phyloP scores from a whole-genome alignment of 805 yeast genomes.

The Lipomyces anomalus region DNA sequence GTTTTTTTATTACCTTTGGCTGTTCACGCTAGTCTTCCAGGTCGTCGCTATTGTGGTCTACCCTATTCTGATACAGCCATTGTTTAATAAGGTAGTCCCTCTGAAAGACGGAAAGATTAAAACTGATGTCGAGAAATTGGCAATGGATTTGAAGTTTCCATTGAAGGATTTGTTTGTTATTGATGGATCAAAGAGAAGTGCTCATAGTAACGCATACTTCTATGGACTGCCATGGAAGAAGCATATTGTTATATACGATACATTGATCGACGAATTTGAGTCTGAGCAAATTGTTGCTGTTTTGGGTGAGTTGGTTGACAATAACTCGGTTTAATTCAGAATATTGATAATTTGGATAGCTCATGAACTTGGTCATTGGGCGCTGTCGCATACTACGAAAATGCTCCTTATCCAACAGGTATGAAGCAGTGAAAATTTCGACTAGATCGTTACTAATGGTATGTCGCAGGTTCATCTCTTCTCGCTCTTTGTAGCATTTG shows the following conservation, averaged over 20 bases:
- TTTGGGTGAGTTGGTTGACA: constrained; percentile 32
- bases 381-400: constrained; percentile 77
- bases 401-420: constrained; percentile 62
- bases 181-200: constrained; percentile 95
- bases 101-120: constrained; percentile 86
- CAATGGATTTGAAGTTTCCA: constrained; percentile 74
- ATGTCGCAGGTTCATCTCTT: constrained; percentile 59
- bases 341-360: no score
- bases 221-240: constrained; percentile 96
- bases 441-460: no score
- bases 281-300: constrained; percentile 85
- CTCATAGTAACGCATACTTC: constrained; percentile 96
- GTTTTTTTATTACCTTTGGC: constrained; percentile 75
- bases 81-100: constrained; percentile 87
- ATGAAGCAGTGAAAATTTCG: no score
- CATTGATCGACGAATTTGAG: constrained; percentile 74
- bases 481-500: constrained; percentile 62
- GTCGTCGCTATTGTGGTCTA: constrained; percentile 58
- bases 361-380: constrained; percentile 99
- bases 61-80: constrained; percentile 85
- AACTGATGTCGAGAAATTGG: constrained; percentile 71
- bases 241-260: constrained; percentile 90
- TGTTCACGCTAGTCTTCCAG: constrained; percentile 65
- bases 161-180: constrained; percentile 76
- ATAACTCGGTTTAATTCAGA: background rate